phyloP scores from a whole-genome alignment of 495 filamentous ascomycete species.

The Tuber aestivum region DNA sequence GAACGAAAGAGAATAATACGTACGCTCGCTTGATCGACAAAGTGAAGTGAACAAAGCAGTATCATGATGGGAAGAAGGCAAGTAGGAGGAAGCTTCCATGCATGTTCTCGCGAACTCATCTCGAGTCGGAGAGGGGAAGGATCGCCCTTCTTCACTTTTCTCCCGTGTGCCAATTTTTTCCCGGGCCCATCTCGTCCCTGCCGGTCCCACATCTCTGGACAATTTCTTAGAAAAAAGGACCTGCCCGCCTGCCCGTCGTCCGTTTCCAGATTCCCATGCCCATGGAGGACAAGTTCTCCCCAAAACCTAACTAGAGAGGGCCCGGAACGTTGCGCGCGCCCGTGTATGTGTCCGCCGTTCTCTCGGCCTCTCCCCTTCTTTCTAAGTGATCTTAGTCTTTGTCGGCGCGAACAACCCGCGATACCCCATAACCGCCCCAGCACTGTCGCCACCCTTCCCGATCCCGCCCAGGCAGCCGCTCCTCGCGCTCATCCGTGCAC shows the following conservation, averaged over 20 bases:
- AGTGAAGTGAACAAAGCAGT: background rate
- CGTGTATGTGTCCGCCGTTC: background rate
- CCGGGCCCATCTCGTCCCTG: background rate
- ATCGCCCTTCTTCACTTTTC: background rate
- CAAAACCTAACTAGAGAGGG: background rate
- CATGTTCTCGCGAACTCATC: background rate
- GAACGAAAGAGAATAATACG: background rate
- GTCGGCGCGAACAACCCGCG: background rate
- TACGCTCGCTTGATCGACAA: background rate
- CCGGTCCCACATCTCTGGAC: background rate
- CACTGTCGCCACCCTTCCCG: background rate
- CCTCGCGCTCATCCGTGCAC: slow-evolving; percentile 1
- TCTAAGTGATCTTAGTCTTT: background rate
- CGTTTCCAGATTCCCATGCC: background rate
- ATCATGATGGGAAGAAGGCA: background rate
- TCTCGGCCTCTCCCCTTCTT: background rate
- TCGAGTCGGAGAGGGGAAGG: slow-evolving; percentile 5
- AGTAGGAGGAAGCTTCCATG: background rate
- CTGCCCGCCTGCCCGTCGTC: background rate
- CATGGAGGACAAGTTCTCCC: background rate
- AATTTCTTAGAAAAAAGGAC: background rate
- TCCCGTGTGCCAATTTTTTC: background rate
- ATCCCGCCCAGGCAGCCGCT: background rate
- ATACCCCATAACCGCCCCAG: background rate
- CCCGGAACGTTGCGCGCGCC: background rate